Evolutionary conservation across 805 yeast species (phyloP).

Genomic region (Starmerella vitae): DNA sequence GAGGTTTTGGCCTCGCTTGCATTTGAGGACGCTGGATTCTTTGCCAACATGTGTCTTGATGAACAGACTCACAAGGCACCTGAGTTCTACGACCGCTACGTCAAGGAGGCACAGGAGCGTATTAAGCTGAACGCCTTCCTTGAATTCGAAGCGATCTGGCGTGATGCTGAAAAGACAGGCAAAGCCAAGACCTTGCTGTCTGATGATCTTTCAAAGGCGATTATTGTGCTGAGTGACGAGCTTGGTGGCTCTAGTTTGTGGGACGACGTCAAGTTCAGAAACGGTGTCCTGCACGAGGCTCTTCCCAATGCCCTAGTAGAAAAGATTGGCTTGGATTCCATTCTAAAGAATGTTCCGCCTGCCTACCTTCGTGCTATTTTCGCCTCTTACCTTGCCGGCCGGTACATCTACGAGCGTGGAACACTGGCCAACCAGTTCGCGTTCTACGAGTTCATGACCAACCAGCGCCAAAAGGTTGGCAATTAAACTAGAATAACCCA

Average conservation of each 20-base stretch:
- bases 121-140: constrained; percentile 64
- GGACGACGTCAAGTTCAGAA: constrained; percentile 68
- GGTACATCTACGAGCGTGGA: constrained; percentile 74
- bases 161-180: constrained; percentile 50
- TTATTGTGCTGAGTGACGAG: constrained; percentile 76
- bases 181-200: constrained; percentile 50
- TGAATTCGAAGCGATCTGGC: constrained; percentile 83
- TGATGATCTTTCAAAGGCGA: constrained; percentile 70
- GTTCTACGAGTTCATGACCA: constrained; percentile 33
- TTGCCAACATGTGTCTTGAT: constrained; percentile 57
- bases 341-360: constrained; percentile 69
- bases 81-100: constrained; percentile 68
- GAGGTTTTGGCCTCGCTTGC: constrained; percentile 92
- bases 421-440: constrained; percentile 56
- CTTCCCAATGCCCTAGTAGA: constrained; percentile 61
- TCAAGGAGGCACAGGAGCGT: constrained; percentile 63
- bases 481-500: no score
- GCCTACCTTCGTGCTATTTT: constrained; percentile 79
- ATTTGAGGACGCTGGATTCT: constrained; percentile 72
- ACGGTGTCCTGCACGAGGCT: constrained; percentile 59
- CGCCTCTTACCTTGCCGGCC: constrained; percentile 72
- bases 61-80: constrained; percentile 41
- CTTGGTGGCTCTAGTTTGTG: constrained; percentile 68
- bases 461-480: constrained; percentile 17
- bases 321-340: constrained; percentile 46